phyloP scores from a whole-genome alignment of 306 rosid species.

The Potentilla sterilis region DNA sequence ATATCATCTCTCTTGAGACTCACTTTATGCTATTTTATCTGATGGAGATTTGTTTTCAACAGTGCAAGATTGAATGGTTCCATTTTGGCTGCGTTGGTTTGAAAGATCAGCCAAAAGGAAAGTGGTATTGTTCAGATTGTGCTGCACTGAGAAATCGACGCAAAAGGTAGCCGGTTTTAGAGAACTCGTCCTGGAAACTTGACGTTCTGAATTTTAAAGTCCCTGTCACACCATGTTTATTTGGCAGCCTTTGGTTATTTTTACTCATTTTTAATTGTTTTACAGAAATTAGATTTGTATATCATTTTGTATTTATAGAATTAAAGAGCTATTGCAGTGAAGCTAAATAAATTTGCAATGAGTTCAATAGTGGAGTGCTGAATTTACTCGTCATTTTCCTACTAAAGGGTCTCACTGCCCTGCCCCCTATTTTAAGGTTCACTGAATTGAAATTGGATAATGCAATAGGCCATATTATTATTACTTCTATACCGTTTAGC shows the following conservation, averaged over 20 bases:
- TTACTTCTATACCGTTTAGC: no score
- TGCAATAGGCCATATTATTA: neutral
- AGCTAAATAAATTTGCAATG: neutral
- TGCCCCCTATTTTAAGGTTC: neutral
- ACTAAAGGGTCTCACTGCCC: neutral
- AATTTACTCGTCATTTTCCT: neutral
- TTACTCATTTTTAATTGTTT: neutral
- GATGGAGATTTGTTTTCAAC: constrained; percentile 18
- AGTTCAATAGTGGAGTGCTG: neutral
- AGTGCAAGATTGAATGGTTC: constrained; percentile 66
- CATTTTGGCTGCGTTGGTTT: constrained; percentile 63
- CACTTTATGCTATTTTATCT: constrained; percentile 11
- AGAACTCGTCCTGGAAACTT: neutral
- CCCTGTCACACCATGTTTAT: neutral
- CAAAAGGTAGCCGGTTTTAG: constrained; percentile 40
- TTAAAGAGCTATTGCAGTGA: neutral
- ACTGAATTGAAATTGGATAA: neutral
- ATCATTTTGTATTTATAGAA: constrained; percentile 1
- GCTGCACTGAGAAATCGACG: constrained; percentile 33
- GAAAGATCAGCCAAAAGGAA: constrained; percentile 59
- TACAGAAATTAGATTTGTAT: neutral
- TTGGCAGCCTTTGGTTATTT: neutral
- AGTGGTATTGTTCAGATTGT: constrained; percentile 58
- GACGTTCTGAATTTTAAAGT: neutral
- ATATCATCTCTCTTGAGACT: neutral